These are phyloP conservation scores for Suillus placidus DNA, from an alignment of 768 basidiomycete species.

Conservation along the genomic window DNA sequence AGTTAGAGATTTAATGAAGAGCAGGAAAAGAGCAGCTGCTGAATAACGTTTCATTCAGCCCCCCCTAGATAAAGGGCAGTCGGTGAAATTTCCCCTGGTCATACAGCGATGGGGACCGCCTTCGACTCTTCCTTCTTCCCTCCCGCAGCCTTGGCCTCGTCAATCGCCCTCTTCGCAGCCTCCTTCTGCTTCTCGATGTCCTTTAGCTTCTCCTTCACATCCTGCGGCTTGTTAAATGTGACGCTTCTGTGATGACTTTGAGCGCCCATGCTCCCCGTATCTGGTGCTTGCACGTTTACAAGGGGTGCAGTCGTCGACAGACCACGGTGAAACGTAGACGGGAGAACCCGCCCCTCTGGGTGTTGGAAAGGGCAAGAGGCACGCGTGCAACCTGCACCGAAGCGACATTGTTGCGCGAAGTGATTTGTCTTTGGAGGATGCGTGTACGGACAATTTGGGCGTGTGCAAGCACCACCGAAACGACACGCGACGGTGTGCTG, in stretches of 20 bases:
- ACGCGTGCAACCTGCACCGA: constrained; percentile 84
- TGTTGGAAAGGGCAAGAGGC: constrained; percentile 89
- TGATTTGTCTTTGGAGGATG: constrained; percentile 58
- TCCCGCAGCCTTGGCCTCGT: constrained; percentile 62
- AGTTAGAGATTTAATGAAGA: background rate
- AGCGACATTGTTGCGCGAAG: constrained; percentile 68
- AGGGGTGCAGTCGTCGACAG: constrained; percentile 61
- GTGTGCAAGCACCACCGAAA: constrained; percentile 72
- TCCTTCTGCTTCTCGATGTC: constrained; percentile 51
- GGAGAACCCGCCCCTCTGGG: constrained; percentile 82
- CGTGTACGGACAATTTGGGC: constrained; percentile 65
- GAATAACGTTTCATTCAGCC: background rate
- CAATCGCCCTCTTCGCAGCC: constrained; percentile 68
- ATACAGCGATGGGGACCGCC: constrained; percentile 43
- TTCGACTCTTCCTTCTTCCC: constrained; percentile 65
- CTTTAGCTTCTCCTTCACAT: constrained; percentile 49
- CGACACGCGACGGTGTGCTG: constrained; percentile 53
- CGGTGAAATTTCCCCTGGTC: background rate
- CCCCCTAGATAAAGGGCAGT: background rate
- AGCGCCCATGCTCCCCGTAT: constrained; percentile 65
- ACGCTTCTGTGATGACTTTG: constrained; percentile 70
- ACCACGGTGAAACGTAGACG: constrained; percentile 80
- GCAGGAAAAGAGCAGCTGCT: background rate
- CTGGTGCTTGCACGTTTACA: constrained; percentile 63
- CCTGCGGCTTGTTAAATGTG: constrained; percentile 59